phyloP scores from a whole-genome alignment of 2,329 filamentous ascomycete genomes.

The Sporothrix inflata region DNA sequence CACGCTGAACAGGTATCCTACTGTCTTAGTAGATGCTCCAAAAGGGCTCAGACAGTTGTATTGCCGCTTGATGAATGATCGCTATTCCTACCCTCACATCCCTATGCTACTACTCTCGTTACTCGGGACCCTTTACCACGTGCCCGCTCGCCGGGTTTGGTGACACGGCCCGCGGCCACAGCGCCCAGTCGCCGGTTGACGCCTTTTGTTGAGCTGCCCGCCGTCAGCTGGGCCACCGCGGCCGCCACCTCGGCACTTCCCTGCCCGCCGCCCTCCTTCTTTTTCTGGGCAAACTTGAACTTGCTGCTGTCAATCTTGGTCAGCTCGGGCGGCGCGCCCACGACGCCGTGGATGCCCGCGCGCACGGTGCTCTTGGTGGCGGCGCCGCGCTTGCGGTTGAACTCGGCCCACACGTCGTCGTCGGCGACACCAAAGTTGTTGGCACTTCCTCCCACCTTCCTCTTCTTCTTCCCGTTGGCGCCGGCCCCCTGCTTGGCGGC shows the following conservation, averaged over 20 bases:
- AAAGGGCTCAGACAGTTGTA: neutral
- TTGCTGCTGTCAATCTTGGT: conserved; percentile 66
- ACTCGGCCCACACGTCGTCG: conserved; percentile 73
- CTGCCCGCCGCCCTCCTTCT: conserved; percentile 6
- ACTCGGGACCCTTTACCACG: conserved; percentile 5
- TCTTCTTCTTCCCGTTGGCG: conserved; percentile 24
- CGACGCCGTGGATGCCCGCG: conserved; percentile 60
- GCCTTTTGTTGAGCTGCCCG: neutral
- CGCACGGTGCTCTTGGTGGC: conserved; percentile 44
- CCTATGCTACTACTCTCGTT: neutral
- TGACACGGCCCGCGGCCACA: conserved; percentile 2
- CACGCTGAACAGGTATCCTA: neutral
- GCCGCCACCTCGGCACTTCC: conserved; percentile 17
- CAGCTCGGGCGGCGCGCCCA: conserved; percentile 73
- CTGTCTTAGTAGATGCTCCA: neutral
- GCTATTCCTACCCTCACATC: neutral
- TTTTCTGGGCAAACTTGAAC: conserved; percentile 49
- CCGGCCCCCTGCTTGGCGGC: conserved; percentile 44
- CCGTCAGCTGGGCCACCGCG: neutral
- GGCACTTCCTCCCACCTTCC: conserved; percentile 5
- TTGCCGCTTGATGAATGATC: neutral
- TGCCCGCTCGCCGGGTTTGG: neutral
- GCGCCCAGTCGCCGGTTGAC: neutral
- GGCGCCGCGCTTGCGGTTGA: conserved; percentile 69
- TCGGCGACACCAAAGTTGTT: conserved; percentile 44